These are phyloP conservation scores for Hortaea sp. DNA, from an alignment of 2,329 filamentous ascomycete genomes.

Conservation along the genomic window DNA sequence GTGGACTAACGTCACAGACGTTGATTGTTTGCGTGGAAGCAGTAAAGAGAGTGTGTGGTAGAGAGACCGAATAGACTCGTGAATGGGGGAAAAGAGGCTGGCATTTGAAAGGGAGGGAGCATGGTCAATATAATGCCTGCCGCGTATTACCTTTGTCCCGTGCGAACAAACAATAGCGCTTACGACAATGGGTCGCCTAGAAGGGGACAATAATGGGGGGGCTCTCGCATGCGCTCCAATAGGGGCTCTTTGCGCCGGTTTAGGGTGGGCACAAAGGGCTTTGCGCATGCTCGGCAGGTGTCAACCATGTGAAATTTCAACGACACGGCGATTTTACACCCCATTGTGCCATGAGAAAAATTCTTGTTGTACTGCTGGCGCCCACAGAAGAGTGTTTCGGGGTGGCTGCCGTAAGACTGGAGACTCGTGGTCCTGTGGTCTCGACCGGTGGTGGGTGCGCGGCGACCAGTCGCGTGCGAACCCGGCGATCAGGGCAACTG, in stretches of 20 bases:
- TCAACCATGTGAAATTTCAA: neutral
- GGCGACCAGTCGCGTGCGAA: neutral
- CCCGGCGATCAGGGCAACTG: neutral
- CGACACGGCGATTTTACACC: neutral
- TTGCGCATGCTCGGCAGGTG: neutral
- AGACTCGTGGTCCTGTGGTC: neutral
- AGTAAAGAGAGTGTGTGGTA: neutral
- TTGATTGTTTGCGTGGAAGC: neutral
- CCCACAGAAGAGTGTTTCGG: neutral
- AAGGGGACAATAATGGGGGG: neutral
- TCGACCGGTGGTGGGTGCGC: neutral
- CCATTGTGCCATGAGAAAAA: neutral
- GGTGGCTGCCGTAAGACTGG: neutral
- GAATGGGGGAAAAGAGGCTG: neutral
- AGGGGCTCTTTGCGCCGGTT: neutral
- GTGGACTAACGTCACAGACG: neutral
- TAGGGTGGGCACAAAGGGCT: neutral
- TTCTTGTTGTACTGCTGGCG: neutral
- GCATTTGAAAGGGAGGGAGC: neutral
- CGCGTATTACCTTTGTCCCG: neutral
- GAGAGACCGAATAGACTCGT: neutral
- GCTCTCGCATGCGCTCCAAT: neutral
- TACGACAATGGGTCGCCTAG: neutral
- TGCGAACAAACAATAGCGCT: neutral
- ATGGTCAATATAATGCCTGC: neutral